Conservation (phyloP, 1,139 yeast genomes). For the Magnusiomyces suaveolens region DNA sequence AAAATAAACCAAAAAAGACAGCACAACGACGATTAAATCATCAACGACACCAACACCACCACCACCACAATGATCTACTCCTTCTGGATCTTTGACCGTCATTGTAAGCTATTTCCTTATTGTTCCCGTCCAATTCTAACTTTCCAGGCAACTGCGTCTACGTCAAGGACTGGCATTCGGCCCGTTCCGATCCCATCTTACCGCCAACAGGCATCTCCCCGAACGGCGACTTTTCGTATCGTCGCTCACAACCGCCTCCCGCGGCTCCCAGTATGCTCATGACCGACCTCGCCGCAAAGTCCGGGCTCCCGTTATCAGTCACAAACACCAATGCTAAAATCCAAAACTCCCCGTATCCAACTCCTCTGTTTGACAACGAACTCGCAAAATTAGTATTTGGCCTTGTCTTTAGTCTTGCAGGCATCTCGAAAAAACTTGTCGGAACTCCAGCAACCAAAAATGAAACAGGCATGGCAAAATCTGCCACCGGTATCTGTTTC, state of each 20-base stretch:
- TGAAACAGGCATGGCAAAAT: not conserved
- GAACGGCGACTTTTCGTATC: slow-evolving; percentile 4
- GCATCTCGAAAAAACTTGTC: slow-evolving; percentile 57
- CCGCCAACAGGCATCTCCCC: not conserved
- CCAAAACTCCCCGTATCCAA: not conserved
- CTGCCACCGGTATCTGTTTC: slow-evolving; percentile 5
- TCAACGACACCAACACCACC: not conserved
- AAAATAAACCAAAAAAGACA: no score
- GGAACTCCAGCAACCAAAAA: slow-evolving; percentile 13
- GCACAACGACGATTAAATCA: not conserved
- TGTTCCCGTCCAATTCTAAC: not conserved
- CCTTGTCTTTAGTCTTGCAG: slow-evolving; percentile 69
- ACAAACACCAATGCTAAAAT: not conserved
- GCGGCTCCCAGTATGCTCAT: not conserved
- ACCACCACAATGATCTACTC: slow-evolving; percentile 53
- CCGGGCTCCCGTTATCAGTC: not conserved
- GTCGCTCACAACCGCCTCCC: not conserved
- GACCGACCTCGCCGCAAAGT: not conserved
- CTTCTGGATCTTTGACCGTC: slow-evolving; percentile 82
- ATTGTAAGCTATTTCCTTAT: slow-evolving; percentile 40
- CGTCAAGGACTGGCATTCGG: slow-evolving; percentile 37
- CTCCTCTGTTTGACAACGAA: slow-evolving; percentile 2
- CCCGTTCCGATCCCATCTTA: not conserved
- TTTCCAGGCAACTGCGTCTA: slow-evolving; percentile 51
- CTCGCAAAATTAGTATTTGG: slow-evolving; percentile 65